Conservation (phyloP, 305 asterid genomes). For the Fraxinus albicans region DNA sequence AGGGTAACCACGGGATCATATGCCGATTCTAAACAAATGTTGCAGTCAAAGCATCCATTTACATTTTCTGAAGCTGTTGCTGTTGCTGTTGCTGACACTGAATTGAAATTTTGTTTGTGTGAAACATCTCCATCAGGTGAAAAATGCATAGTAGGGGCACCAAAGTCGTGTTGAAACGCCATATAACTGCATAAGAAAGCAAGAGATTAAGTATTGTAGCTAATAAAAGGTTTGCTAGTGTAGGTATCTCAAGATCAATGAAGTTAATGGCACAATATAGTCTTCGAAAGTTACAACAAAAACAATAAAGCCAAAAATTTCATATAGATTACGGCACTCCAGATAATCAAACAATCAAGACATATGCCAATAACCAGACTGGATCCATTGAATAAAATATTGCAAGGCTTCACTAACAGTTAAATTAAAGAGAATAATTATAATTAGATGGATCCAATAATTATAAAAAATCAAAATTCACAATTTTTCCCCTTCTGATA, state of each 20-base stretch:
- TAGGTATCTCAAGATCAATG: background rate
- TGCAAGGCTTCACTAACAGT: conserved; percentile 2
- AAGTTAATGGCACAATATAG: conserved; percentile 18
- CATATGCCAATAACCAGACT: conserved; percentile 23
- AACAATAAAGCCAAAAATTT: background rate
- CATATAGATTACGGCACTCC: conserved; percentile 1
- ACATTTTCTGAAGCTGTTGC: conserved; percentile 40
- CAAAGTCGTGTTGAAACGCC: conserved; percentile 48
- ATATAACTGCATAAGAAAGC: conserved; percentile 46
- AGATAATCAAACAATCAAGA: conserved; percentile 10
- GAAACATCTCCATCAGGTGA: conserved; percentile 40
- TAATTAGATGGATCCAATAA: conserved; percentile 3
- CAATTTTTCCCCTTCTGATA: background rate
- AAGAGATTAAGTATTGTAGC: background rate
- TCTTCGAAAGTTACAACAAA: background rate
- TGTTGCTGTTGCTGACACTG: conserved; percentile 30
- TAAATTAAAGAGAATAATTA: conserved; percentile 8
- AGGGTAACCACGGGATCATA: conserved; percentile 64
- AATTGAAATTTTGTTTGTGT: conserved; percentile 39
- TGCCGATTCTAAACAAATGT: conserved; percentile 63
- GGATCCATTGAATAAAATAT: conserved; percentile 19
- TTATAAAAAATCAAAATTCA: background rate
- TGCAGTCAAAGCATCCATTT: conserved; percentile 76
- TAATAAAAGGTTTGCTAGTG: background rate
- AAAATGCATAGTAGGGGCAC: conserved; percentile 36